A percentile compares a stretch with the other conserved stretches of the same genome.
Evolutionary conservation across 257 asterid genomes (phyloP).

Genomic region (Voacanga thouarsii): DNA sequence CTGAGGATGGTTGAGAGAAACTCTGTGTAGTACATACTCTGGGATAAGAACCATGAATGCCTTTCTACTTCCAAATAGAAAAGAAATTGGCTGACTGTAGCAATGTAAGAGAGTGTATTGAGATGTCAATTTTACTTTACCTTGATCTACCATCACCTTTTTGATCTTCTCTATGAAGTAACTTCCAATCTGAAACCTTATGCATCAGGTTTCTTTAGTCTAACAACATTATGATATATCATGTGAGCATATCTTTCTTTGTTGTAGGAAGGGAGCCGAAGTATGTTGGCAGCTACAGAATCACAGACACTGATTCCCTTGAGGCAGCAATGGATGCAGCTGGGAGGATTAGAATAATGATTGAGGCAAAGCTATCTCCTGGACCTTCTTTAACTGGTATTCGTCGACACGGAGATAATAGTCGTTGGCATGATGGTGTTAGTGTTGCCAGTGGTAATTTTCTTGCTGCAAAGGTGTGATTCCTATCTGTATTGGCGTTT

Average conservation of each 20-base stretch:
- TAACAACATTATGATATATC: not conserved
- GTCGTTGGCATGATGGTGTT: conserved; percentile 75
- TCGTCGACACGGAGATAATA: conserved; percentile 86
- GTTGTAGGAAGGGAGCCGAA: conserved; percentile 75
- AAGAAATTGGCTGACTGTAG: not conserved
- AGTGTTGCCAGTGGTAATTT: conserved; percentile 88
- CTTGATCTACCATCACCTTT: not conserved
- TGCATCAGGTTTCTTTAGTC: not conserved
- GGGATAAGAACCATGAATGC: not conserved
- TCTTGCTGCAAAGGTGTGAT: conserved; percentile 78
- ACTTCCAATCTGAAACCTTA: not conserved
- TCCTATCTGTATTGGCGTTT: conserved; percentile 3
- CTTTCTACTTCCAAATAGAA: not conserved
- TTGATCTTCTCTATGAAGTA: not conserved
- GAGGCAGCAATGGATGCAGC: conserved; percentile 86
- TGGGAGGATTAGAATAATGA: conserved; percentile 68
- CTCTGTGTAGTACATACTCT: not conserved
- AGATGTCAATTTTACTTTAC: not conserved
- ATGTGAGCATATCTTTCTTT: not conserved
- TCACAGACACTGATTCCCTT: conserved; percentile 87
- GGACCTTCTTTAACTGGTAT: conserved; percentile 86
- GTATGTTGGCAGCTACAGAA: conserved; percentile 88
- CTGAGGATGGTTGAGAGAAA: not conserved
- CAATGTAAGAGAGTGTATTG: not conserved
- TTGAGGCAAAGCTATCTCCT: conserved; percentile 89